phyloP scores from a whole-genome alignment of 495 filamentous ascomycete genomes.

The Hypoxylon lenormandii region DNA sequence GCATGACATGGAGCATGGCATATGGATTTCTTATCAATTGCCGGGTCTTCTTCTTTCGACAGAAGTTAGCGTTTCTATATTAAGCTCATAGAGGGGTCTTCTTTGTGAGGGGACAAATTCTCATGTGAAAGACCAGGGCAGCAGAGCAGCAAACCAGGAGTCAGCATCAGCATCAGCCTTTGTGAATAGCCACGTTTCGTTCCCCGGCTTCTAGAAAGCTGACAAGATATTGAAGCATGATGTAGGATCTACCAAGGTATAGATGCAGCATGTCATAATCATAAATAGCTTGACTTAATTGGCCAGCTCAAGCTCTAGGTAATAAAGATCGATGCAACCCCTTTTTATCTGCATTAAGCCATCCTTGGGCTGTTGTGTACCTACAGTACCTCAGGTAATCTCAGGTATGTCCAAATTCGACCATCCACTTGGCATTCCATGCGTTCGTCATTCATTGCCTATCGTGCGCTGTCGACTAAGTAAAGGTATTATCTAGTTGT shows the following conservation, averaged over 20 bases:
- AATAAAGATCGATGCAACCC: constrained; percentile 25
- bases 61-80: constrained; percentile 25
- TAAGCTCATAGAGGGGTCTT: constrained; percentile 21
- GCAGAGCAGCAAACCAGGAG: too few relatives aligned
- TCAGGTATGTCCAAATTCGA: constrained; percentile 15
- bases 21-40: neutral
- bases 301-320: neutral
- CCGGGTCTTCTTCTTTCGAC: constrained; percentile 1
- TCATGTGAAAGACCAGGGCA: constrained; percentile 30
- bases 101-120: constrained; percentile 3
- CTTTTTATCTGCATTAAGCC: constrained; percentile 29
- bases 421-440: constrained; percentile 14
- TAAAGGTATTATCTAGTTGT: neutral
- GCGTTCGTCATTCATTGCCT: constrained; percentile 6
- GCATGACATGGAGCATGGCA: constrained; percentile 15
- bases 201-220: constrained; percentile 11
- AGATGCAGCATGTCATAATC: constrained; percentile 11
- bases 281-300: constrained; percentile 2
- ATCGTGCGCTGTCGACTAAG: neutral
- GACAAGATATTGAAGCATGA: constrained; percentile 6
- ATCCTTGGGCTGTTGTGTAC: neutral
- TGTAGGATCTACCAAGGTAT: too few relatives aligned
- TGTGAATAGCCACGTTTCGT: constrained; percentile 21
- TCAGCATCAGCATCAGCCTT: constrained; percentile 11
- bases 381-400: too few relatives aligned